Evolutionary conservation across 495 filamentous ascomycete genomes (phyloP).

Genomic region (Penicillium lagena): DNA sequence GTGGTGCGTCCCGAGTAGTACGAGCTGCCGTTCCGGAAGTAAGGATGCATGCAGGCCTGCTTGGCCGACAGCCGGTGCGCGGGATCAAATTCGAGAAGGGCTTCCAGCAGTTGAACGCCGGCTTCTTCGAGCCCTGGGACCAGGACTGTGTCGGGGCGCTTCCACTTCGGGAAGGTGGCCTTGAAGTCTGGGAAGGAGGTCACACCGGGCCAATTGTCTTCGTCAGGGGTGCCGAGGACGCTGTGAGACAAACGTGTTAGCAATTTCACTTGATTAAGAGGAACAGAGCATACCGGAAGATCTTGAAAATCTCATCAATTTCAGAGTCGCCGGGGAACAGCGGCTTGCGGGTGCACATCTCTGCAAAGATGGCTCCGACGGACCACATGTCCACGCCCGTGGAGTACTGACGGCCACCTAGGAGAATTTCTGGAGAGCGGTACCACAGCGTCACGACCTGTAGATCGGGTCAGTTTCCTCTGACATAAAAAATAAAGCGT

Average conservation of each 20-base stretch:
- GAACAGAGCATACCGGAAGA: slow-evolving; percentile 67
- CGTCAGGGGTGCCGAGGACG: slow-evolving; percentile 84
- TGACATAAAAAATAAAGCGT: not conserved
- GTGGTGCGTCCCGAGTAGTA: slow-evolving; percentile 43
- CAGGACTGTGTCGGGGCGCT: slow-evolving; percentile 57
- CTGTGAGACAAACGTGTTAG: slow-evolving; percentile 35
- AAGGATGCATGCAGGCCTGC: slow-evolving; percentile 86
- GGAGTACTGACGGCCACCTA: slow-evolving; percentile 95
- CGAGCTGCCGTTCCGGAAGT: slow-evolving; percentile 69
- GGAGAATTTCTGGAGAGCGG: slow-evolving; percentile 92
- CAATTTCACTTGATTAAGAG: not conserved
- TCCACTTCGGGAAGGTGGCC: slow-evolving; percentile 92
- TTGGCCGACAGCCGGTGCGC: slow-evolving; percentile 92
- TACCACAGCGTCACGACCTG: slow-evolving; percentile 98
- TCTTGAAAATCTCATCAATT: slow-evolving; percentile 99
- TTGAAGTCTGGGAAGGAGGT: slow-evolving; percentile 98
- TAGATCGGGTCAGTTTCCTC: not conserved
- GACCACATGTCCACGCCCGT: slow-evolving; percentile 99
- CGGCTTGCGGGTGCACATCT: slow-evolving; percentile 98
- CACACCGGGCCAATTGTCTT: slow-evolving; percentile 89
- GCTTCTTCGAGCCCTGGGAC: slow-evolving; percentile 61
- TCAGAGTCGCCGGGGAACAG: slow-evolving; percentile 97
- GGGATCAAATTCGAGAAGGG: slow-evolving; percentile 89
- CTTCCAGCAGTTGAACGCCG: slow-evolving; percentile 84
- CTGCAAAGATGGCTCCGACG: slow-evolving; percentile 95